phyloP scores from a whole-genome alignment of 192 early-diverging fungal genomes.

The Chytriomyces hyalinus region DNA sequence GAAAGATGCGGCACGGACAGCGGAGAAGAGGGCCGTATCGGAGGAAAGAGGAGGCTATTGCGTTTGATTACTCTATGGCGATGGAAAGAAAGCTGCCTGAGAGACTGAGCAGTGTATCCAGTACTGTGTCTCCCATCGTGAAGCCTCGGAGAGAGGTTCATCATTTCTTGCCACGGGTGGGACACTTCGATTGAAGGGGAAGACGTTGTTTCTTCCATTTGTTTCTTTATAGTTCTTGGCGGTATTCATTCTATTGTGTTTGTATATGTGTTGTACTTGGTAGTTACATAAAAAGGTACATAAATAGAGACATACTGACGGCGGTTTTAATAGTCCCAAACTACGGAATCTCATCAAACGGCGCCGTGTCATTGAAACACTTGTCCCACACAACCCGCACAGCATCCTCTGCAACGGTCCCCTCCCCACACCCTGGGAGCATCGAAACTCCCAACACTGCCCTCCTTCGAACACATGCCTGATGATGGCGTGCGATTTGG shows the following conservation, averaged over 20 bases:
- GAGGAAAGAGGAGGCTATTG: not conserved
- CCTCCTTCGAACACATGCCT: conserved; percentile 84
- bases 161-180: no score
- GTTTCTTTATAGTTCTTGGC: not conserved
- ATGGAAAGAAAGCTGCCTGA: not conserved
- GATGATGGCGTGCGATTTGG: conserved; percentile 53
- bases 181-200: not conserved
- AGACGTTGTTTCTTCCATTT: not conserved
- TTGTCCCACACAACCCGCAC: conserved; percentile 86
- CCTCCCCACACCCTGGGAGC: conserved; percentile 75
- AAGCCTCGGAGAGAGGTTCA: no score
- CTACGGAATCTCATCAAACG: conserved; percentile 87
- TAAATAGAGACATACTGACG: no score
- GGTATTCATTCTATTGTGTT: conserved; percentile 2
- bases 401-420: conserved; percentile 81
- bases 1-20: not conserved
- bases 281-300: no score
- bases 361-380: conserved; percentile 93
- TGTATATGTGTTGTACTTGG: not conserved
- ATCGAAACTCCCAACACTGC: conserved; percentile 78
- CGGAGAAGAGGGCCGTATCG: conserved; percentile 18
- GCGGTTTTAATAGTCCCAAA: no score
- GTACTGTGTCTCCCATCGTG: no score
- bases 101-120: no score
- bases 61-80: not conserved